Conservation (phyloP, 768 basidiomycete species). For the Hypholoma sublateritium region DNA sequence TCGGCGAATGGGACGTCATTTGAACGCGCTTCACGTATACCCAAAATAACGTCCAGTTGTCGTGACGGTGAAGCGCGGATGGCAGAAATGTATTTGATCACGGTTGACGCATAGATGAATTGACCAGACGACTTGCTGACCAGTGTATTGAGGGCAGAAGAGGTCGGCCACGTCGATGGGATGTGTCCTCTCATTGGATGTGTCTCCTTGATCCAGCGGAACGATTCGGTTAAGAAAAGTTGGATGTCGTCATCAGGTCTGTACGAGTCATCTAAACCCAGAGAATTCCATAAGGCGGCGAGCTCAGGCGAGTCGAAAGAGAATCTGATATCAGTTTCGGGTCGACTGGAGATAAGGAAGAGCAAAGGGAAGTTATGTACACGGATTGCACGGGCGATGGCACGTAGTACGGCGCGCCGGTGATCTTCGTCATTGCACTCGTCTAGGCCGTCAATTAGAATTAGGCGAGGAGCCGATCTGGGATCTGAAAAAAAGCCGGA, state of each 20-base stretch:
- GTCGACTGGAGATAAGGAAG: constrained; percentile 1
- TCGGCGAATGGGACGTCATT: neutral
- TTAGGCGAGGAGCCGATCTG: neutral
- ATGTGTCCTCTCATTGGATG: neutral
- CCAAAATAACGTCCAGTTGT: neutral
- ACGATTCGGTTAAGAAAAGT: neutral
- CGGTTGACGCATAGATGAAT: neutral
- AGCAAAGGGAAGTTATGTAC: neutral
- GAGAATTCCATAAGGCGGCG: neutral
- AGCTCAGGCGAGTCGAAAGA: neutral
- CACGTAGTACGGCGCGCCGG: neutral
- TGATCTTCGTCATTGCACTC: neutral
- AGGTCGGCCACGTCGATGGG: neutral
- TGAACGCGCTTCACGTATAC: neutral
- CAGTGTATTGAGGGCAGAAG: neutral
- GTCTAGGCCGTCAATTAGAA: constrained; percentile 3
- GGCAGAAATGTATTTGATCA: neutral
- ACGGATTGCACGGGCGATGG: neutral
- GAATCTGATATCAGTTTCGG: neutral
- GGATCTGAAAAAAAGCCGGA: neutral
- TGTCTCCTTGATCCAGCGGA: neutral
- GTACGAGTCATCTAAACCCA: neutral
- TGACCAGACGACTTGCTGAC: neutral
- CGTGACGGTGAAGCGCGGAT: neutral
- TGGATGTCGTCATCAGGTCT: neutral